phyloP scores from a whole-genome alignment of 805 yeast genomes.

The Yamadazyma paraphyllophila region DNA sequence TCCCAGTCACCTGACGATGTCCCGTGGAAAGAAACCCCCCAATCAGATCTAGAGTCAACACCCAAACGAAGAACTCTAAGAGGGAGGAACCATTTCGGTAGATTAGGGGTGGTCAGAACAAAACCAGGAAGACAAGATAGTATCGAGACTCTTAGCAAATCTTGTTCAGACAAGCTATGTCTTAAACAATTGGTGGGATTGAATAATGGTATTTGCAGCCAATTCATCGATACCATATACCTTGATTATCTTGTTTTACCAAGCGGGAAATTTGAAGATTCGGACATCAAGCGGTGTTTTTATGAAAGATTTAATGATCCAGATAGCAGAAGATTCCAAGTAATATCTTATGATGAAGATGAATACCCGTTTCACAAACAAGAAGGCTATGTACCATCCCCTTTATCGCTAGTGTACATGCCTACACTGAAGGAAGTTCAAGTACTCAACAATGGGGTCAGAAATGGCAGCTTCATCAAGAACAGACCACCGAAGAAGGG shows the following conservation, averaged over 20 bases:
- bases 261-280: constrained; percentile 19
- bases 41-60: constrained; percentile 1
- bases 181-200: constrained; percentile 59
- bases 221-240: constrained; percentile 29
- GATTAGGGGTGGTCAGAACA: constrained; percentile 72
- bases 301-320: constrained; percentile 18
- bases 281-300: constrained; percentile 45
- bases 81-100: constrained; percentile 61
- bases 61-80: constrained; percentile 26
- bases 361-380: constrained; percentile 26
- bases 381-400: constrained; percentile 23
- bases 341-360: constrained; percentile 21
- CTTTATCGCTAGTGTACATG: constrained; percentile 28
- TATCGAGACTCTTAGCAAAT: constrained; percentile 66
- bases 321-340: constrained; percentile 14
- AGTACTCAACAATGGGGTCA: constrained; percentile 56
- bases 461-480: constrained; percentile 54
- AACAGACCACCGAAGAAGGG: constrained; percentile 41
- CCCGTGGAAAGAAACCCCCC: constrained; percentile 19
- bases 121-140: constrained; percentile 92
- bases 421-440: constrained; percentile 25
- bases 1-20: constrained; percentile 10
- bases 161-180: constrained; percentile 85
- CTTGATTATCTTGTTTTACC: constrained; percentile 54
- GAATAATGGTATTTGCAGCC: constrained; percentile 45